Conservation (phyloP, 495 filamentous ascomycete genomes). For the Tuber umbilicatum region DNA sequence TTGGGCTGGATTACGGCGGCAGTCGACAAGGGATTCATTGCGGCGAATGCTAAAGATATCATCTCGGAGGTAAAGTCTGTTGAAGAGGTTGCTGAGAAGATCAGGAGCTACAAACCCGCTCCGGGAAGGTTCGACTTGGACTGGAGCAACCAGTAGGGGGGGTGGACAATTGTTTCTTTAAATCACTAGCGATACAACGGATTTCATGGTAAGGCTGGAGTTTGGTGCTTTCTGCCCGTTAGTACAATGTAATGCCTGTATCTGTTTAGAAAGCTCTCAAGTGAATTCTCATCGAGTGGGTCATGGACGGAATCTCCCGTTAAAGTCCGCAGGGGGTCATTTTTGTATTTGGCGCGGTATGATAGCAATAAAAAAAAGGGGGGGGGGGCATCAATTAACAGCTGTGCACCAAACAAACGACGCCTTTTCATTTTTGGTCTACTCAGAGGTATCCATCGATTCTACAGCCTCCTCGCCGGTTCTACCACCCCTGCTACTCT, state of each 20-base stretch:
- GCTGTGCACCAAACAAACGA: background rate
- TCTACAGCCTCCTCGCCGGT: constrained; percentile 43
- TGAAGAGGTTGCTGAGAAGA: constrained; percentile 61
- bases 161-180: background rate
- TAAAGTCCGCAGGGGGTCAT: background rate
- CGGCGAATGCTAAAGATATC: constrained; percentile 60
- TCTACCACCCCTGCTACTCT: constrained; percentile 45
- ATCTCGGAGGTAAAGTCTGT: constrained; percentile 65
- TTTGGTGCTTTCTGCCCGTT: background rate
- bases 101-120: constrained; percentile 69
- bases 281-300: background rate
- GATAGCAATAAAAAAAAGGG: background rate
- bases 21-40: constrained; percentile 70
- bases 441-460: constrained; percentile 79
- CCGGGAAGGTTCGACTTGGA: constrained; percentile 68
- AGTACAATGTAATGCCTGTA: background rate
- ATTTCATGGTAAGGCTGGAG: background rate
- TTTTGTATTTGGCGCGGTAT: background rate
- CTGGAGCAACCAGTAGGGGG: constrained; percentile 59
- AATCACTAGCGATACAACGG: background rate
- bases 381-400: background rate
- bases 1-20: constrained; percentile 73
- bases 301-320: background rate
- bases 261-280: background rate
- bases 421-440: constrained; percentile 33